These are phyloP conservation scores for Waltergamsia citrina DNA, from an alignment of 2,329 filamentous ascomycete species.

Conservation along the genomic window DNA sequence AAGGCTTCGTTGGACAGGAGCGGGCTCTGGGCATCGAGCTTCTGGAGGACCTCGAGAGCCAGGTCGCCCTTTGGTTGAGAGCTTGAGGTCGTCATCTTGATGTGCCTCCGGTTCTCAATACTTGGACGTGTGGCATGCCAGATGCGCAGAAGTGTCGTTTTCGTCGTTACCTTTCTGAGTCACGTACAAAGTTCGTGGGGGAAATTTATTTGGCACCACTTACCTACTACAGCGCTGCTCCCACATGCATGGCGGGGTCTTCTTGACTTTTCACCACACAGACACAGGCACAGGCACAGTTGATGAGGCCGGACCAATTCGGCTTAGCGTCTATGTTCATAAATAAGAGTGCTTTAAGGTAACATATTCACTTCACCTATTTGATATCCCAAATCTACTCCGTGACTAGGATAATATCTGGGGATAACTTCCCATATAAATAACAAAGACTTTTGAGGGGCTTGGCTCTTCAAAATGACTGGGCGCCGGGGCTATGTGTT, in stretches of 20 bases:
- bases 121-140: conserved; percentile 1
- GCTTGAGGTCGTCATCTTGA: conserved; percentile 32
- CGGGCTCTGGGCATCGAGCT: conserved; percentile 52
- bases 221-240: not conserved
- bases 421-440: too few species aligned
- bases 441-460: too few species aligned
- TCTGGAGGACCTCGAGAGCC: conserved; percentile 53
- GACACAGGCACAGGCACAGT: too few species aligned
- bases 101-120: not conserved
- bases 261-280: too few species aligned
- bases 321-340: too few species aligned
- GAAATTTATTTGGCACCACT: conserved; percentile 2
- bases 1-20: conserved; percentile 63
- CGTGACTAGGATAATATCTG: too few species aligned
- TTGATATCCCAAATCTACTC: too few species aligned
- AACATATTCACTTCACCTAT: too few species aligned
- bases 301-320: too few species aligned
- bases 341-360: too few species aligned
- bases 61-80: conserved; percentile 41
- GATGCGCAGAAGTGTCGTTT: not conserved
- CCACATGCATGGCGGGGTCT: conserved; percentile 4
- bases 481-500: too few species aligned
- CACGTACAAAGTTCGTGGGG: conserved; percentile 1
- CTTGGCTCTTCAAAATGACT: too few species aligned
- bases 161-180: conserved; percentile 1